phyloP scores from a whole-genome alignment of 225 moss, liverwort and hornwort species.

The Sphagnum contortum region DNA sequence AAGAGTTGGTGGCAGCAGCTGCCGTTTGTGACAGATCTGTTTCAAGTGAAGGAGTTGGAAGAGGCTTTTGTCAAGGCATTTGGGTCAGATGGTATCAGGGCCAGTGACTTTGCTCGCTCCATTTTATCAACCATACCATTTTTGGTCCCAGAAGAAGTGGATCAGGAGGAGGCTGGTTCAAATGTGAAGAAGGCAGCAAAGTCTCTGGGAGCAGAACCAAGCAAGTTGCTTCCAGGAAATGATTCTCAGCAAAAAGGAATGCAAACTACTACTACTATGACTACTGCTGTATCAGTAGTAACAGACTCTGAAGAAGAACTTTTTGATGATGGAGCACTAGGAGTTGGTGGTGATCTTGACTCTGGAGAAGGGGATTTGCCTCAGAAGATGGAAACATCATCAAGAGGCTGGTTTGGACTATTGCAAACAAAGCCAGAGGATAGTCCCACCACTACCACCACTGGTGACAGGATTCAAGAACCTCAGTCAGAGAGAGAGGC shows the following conservation, averaged over 20 bases:
- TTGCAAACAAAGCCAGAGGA: constrained; percentile 10
- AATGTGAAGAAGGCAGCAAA: not conserved
- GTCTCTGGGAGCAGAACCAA: not conserved
- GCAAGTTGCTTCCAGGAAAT: too few relatives aligned
- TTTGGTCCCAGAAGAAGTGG: constrained; percentile 14
- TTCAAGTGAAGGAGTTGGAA: constrained; percentile 39
- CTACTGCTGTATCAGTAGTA: too few relatives aligned
- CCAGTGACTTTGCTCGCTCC: constrained; percentile 47
- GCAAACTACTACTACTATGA: too few relatives aligned
- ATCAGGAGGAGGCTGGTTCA: constrained; percentile 9
- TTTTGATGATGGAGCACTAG: constrained; percentile 1
- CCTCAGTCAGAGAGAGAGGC: constrained; percentile 15
- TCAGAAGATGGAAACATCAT: constrained; percentile 1
- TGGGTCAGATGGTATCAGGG: constrained; percentile 51
- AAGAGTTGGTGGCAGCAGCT: constrained; percentile 44
- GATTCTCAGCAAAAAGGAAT: too few relatives aligned
- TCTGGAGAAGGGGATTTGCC: not conserved
- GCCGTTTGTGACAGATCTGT: constrained; percentile 27
- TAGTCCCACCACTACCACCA: constrained; percentile 3
- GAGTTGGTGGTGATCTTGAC: not conserved
- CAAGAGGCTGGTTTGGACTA: constrained; percentile 21
- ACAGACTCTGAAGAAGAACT: not conserved
- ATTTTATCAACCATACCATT: constrained; percentile 27
- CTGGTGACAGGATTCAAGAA: constrained; percentile 5
- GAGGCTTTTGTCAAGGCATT: constrained; percentile 41